Base-by-base conservation (phyloP, 176 grass and related monocot genomes). In the Oropetium thomaeum region DNA sequence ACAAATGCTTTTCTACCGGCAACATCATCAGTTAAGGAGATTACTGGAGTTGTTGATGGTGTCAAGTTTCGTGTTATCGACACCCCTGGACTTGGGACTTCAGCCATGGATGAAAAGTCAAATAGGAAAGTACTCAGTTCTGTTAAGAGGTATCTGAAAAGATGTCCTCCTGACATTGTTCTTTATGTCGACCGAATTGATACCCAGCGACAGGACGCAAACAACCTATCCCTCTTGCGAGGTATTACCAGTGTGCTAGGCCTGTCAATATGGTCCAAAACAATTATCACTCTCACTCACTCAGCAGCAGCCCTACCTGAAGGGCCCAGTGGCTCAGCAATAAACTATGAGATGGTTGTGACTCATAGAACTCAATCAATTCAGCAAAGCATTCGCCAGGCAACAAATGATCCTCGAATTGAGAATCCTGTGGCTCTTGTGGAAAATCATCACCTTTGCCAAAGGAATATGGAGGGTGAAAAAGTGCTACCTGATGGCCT, bases 131-230 rank as follows among this genome's bases (percentile, higher is more conserved):
- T 94, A 38, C 82, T 98, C 68, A 87, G 72, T 16, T 89, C 86
- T 76, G 77, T 98, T 51, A 98, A 94, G 79, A 98, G 71, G 75
- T 77, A 83, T 69, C 70, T 87, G 54, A 98, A 90, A 80, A 94
- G 71, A 76, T 85, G 79, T 69, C 84, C 95, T 57, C 88, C 88
- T 66, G 91, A 98, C 58, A 65, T 93, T 25, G 70, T 98, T 80
- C 62, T 98, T 30, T 98, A 98, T 81, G 95, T 98, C 0, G 95
- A 98, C 74, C 84, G 95, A 52, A 75, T 93, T 61, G 91, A 98
- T 87, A 83, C 65, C 10, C 88, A 84, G 58, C 81, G 77, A 37
- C 78, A 86, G 28, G 89, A 93, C 68, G 74, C 49, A 39, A 89
- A 89, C 35, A 85, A 82, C 85, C 19, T 93, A 57, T 79, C 81